Evolutionary conservation across 306 rosid species (phyloP).

Genomic region (Castanea crenata): DNA sequence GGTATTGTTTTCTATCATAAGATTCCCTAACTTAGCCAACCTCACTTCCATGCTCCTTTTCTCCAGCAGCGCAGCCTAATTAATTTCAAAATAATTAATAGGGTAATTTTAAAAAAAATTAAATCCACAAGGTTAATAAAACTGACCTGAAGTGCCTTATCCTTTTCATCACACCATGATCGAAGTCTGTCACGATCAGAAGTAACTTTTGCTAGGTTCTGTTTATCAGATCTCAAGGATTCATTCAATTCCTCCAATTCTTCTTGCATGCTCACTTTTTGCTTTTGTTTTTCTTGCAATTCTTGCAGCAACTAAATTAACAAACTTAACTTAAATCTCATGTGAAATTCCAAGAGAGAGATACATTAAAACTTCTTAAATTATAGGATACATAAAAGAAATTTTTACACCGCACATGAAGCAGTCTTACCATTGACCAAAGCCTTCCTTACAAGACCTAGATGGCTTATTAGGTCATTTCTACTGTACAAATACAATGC

Average conservation of each 20-base stretch:
- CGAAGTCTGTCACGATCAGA: constrained; percentile 52
- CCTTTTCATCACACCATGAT: constrained; percentile 61
- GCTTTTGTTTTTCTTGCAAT: constrained; percentile 57
- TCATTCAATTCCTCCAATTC: constrained; percentile 68
- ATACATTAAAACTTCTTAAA: background rate
- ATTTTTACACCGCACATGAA: background rate
- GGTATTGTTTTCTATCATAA: constrained; percentile 42
- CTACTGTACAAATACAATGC: background rate
- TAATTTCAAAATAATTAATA: constrained; percentile 20
- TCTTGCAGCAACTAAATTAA: constrained; percentile 63
- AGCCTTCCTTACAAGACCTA: background rate
- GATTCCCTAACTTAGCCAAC: constrained; percentile 57
- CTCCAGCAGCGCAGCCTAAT: constrained; percentile 61
- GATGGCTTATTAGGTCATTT: background rate
- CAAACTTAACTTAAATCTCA: constrained; percentile 20
- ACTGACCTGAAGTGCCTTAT: constrained; percentile 74
- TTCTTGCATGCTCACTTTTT: constrained; percentile 54
- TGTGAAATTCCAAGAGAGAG: constrained; percentile 2
- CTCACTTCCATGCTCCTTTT: constrained; percentile 69
- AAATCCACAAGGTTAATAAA: constrained; percentile 14
- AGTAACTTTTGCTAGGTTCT: constrained; percentile 49
- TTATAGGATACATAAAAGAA: background rate
- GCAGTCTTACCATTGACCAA: background rate
- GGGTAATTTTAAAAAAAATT: background rate
- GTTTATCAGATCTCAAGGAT: constrained; percentile 57